Percentiles rank a stretch among this genome's conserved stretches.
These are phyloP conservation scores for Triticum dicoccoides DNA, from an alignment of 176 grass and related monocot genomes.

Conservation along the genomic window DNA sequence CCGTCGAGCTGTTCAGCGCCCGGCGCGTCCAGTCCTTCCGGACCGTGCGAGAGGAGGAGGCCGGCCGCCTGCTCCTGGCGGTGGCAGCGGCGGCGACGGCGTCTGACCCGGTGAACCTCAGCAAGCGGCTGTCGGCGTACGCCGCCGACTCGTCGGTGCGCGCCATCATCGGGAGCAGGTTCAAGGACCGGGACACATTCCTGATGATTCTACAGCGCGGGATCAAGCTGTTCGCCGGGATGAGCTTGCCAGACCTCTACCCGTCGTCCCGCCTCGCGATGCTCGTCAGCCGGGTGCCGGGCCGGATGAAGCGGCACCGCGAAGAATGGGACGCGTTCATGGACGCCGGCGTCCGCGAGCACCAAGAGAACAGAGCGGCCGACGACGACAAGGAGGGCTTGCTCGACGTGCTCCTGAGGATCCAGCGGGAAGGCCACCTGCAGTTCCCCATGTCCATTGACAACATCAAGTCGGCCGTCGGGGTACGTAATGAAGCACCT, in stretches of 20 bases:
- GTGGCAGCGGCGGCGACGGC: background rate
- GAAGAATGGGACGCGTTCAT: background rate
- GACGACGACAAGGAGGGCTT: slow-evolving; percentile 27
- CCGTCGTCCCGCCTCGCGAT: background rate
- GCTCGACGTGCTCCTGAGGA: slow-evolving; percentile 30
- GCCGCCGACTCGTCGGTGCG: background rate
- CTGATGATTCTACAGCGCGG: background rate
- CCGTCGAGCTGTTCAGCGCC: slow-evolving; percentile 9
- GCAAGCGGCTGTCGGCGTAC: background rate
- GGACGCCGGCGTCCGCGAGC: slow-evolving; percentile 16
- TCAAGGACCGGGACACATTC: slow-evolving; percentile 4
- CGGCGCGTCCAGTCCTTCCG: slow-evolving; percentile 5
- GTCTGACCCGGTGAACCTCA: background rate
- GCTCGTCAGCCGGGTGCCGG: background rate
- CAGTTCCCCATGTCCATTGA: slow-evolving; percentile 30
- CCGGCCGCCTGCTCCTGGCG: background rate
- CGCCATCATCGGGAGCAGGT: background rate
- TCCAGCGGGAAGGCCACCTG: slow-evolving; percentile 22
- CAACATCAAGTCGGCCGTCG: slow-evolving; percentile 24
- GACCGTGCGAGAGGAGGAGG: background rate
- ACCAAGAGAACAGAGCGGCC: background rate
- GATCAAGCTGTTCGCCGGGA: background rate
- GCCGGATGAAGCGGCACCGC: background rate
- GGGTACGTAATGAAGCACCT: background rate
- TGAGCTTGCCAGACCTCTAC: background rate